Conservation (phyloP, 116 monocot genomes). For the Zostera marina region DNA sequence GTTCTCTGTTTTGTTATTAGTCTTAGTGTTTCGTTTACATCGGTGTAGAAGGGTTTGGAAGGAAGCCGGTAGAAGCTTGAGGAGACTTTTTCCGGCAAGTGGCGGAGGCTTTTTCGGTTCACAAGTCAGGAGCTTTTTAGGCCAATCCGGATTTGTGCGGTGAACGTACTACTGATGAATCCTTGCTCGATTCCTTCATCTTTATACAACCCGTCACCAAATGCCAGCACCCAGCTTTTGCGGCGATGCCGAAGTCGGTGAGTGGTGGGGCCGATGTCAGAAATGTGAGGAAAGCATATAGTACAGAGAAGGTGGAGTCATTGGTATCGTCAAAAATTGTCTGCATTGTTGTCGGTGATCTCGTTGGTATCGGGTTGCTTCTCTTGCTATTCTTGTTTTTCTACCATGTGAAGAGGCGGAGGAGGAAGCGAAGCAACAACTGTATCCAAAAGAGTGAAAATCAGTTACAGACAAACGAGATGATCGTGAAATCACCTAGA, state of each 20-base stretch:
- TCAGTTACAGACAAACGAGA: constrained; percentile 4
- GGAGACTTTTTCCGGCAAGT: constrained; percentile 57
- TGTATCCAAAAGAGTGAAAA: constrained; percentile 5
- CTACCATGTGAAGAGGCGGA: constrained; percentile 49
- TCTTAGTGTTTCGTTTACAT: too few relatives aligned
- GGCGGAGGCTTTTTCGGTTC: background rate
- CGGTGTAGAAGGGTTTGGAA: too few relatives aligned
- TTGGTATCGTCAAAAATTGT: constrained; percentile 37
- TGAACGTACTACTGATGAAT: constrained; percentile 6
- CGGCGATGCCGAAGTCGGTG: constrained; percentile 59
- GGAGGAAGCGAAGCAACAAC: too few relatives aligned
- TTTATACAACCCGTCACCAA: constrained; percentile 16
- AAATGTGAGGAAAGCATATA: constrained; percentile 1
- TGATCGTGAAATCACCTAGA: background rate
- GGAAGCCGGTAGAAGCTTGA: too few relatives aligned
- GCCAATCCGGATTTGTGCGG: constrained; percentile 16
- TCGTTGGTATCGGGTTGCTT: constrained; percentile 49
- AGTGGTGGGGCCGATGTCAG: background rate
- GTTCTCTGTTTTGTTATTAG: too few relatives aligned
- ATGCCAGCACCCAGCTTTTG: constrained; percentile 54
- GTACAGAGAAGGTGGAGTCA: background rate
- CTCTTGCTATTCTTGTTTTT: constrained; percentile 32
- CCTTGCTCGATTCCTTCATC: constrained; percentile 8
- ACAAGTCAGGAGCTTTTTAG: constrained; percentile 2
- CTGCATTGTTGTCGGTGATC: constrained; percentile 57